Base-by-base conservation (phyloP, 805 yeast genomes). In the Suhomyces kilbournensis region DNA sequence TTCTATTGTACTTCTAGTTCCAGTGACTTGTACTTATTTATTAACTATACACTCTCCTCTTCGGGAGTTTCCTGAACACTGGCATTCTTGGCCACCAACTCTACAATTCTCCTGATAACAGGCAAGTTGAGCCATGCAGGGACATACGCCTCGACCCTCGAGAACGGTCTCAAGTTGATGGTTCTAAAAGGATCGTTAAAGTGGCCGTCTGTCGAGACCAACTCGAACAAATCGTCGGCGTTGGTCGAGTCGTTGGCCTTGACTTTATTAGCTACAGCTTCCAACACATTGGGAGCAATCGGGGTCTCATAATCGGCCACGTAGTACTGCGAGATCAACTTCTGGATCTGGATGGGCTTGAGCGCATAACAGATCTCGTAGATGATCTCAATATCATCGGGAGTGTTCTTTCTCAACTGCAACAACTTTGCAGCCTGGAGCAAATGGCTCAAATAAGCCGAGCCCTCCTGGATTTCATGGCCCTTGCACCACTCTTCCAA, bases 401-500 rank as follows among this genome's bases (percentile, higher is more conserved):
- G 80, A 30, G 96, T 86, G 61, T 86, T 86, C 77, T 94, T 94
- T 70, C 96, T 84, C 66, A 94, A 81, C 72, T 94, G 99, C 64
- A 94, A 76, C 54, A 94, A 77, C 74, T 94, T 94, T 39, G 97
- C 92, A 19, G 96, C 93, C 72, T 94, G 98, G 59, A 91, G 79
- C 65, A 94, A 77, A 66, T 92, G 97, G 56, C 86, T 85, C 66
- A 94, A 79, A 64, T 90, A 85, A 38, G 85, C 83, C 3, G 93
- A 82, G 2, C 96, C 96, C 66, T 92, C 97, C 48, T 88, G 87
- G 56, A 94, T 83, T 49, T 88, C 92, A 68, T 93, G 97, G 7
- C 90, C 84, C 74, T 90, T 93, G 72, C 98, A 93, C 99, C 99
- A 94, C 74, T 94, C 99, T 70, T 91, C 97, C 62, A 94, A 80